phyloP scores from a whole-genome alignment of 2,329 filamentous ascomycete species.

The Eutypella sp. region DNA sequence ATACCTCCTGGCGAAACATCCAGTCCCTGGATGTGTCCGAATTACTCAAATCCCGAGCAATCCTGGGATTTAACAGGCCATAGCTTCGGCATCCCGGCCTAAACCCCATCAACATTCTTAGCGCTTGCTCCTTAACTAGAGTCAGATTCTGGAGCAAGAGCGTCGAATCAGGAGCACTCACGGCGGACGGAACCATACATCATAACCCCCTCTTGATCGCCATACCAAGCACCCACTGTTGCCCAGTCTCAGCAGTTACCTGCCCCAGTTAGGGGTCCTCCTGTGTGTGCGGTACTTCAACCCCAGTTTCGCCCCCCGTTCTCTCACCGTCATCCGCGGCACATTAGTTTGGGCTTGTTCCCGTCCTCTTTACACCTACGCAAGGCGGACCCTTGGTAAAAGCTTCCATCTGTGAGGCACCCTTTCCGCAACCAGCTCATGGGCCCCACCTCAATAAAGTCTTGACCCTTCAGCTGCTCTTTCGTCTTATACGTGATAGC shows the following conservation, averaged over 20 bases:
- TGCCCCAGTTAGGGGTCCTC: not conserved
- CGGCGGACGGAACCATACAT: not conserved
- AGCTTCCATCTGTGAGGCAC: not conserved
- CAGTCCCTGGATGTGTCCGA: no score
- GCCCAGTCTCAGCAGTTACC: not conserved
- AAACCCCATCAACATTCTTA: not conserved
- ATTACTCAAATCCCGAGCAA: no score
- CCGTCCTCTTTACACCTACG: not conserved
- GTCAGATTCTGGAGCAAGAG: not conserved
- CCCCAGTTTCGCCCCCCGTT: not conserved
- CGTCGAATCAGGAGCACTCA: not conserved
- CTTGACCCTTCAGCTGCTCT: conserved; percentile 28
- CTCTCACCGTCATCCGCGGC: not conserved
- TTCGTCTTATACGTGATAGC: conserved; percentile 22
- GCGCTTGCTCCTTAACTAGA: not conserved
- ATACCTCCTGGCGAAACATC: not conserved
- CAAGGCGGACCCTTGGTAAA: not conserved
- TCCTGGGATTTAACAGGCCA: not conserved
- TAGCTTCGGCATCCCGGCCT: not conserved
- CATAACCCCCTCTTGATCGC: not conserved
- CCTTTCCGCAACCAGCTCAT: conserved; percentile 19
- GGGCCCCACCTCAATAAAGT: conserved; percentile 25
- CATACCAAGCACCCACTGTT: not conserved
- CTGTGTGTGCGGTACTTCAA: not conserved
- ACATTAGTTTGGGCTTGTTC: not conserved